phyloP scores from a whole-genome alignment of 2,329 filamentous ascomycete species.

The Daldinia eschscholtzii region DNA sequence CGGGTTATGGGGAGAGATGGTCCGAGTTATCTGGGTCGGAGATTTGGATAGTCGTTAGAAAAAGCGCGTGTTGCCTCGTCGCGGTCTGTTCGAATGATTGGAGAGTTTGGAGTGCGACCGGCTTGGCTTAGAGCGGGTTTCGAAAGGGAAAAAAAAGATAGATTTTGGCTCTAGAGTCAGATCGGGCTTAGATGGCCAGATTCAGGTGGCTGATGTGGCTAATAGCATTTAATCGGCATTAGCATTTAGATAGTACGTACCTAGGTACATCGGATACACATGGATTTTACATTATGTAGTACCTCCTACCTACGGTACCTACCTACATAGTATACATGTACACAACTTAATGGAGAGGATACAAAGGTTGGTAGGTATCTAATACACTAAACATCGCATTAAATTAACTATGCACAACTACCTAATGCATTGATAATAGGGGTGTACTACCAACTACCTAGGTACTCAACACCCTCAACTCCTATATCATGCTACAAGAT shows the following conservation, averaged over 20 bases:
- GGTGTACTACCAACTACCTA: too few species aligned
- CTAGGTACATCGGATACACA: not conserved
- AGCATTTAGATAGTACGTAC: not conserved
- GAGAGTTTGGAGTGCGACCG: slow-evolving; percentile 32
- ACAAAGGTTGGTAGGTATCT: too few species aligned
- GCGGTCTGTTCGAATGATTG: slow-evolving; percentile 40
- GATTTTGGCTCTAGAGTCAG: not conserved
- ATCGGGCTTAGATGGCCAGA: slow-evolving; percentile 5
- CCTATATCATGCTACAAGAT: too few species aligned
- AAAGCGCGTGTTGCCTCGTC: slow-evolving; percentile 42
- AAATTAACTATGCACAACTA: too few species aligned
- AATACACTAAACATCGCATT: too few species aligned
- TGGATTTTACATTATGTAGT: not conserved
- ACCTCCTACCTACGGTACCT: too few species aligned
- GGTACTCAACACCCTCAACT: too few species aligned
- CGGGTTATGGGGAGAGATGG: slow-evolving; percentile 27
- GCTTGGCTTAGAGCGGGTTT: slow-evolving; percentile 27
- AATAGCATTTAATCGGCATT: slow-evolving; percentile 4
- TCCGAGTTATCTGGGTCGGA: slow-evolving; percentile 35
- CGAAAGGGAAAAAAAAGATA: not conserved
- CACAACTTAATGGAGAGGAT: not conserved
- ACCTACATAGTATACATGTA: too few species aligned
- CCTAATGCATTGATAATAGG: too few species aligned
- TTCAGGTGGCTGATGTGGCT: slow-evolving; percentile 30
- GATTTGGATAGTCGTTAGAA: slow-evolving; percentile 41